Evolutionary conservation across 2,329 filamentous ascomycete species (phyloP).

Genomic region (Graphiopsis chlorocephala): DNA sequence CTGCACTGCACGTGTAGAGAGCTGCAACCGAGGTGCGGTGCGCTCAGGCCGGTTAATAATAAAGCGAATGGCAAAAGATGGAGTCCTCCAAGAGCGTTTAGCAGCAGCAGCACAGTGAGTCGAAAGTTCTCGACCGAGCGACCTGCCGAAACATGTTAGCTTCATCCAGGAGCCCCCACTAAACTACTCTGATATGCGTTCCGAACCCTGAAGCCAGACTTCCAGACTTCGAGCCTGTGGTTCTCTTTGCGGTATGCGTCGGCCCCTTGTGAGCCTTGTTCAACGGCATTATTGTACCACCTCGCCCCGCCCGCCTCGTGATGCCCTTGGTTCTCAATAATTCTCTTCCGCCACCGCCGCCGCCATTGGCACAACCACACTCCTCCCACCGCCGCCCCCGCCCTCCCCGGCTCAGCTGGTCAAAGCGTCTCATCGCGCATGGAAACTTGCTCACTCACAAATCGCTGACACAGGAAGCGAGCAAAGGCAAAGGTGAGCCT

Average conservation of each 20-base stretch:
- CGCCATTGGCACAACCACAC: background rate
- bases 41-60: constrained; percentile 1
- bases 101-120: background rate
- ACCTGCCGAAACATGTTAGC: background rate
- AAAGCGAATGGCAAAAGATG: background rate
- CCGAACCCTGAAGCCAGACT: background rate
- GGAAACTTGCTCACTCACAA: constrained; percentile 27
- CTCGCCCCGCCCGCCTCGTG: background rate
- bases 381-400: background rate
- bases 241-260: background rate
- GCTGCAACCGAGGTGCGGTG: background rate
- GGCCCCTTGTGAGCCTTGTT: background rate
- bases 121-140: constrained; percentile 2
- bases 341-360: background rate
- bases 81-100: background rate
- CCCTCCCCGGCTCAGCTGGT: constrained; percentile 2
- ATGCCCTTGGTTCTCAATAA: background rate
- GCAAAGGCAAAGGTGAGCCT: constrained; percentile 19
- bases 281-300: background rate
- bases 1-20: constrained; percentile 7
- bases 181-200: background rate
- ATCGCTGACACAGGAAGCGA: constrained; percentile 4
- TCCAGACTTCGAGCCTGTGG: background rate
- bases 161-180: background rate
- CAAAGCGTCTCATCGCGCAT: constrained; percentile 16